Base-by-base conservation (phyloP, 257 asterid species). In the Solanum peruvianum region DNA sequence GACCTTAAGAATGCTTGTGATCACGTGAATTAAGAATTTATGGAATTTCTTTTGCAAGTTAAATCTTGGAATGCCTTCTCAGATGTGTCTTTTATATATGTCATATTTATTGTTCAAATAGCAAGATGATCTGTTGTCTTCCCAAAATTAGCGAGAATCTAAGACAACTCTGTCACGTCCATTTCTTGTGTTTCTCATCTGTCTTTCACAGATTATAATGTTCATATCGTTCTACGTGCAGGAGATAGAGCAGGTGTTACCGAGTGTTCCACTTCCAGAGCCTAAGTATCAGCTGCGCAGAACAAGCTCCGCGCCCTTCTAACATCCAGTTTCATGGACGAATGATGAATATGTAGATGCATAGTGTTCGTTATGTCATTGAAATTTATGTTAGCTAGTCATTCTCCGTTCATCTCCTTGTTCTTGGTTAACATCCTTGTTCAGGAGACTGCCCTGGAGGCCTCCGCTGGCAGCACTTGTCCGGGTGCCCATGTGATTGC, bases 241-340 rank as follows among this genome's bases (percentile, higher is more conserved):
- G 94, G 93, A 89, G 88, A 41, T 89, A 87, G 92, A 90, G 87
- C 86, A 88, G 87, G 86, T 88, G 45, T 78, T 92, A 41, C 89
- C 93, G 21, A 75, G 82, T 75, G 87, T 86, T 33, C 92, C 89
- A 71, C 89, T 86, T 62, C 92, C 89, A 16, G 93, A 92, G 89
- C 93, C 92, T 18, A 92, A 86, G 88, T 90, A 92, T 86, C 94
- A 92, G 88, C 88, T 92, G 70, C 89, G 93, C 27, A 84, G 93
- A 88, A 90, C 93, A 86, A 92, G 94, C 83, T 90, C 93, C 10
- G 87, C 88, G 27, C 86, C 92, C 16, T 41, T 92, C 85, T 92
- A 87, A 92, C 86, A 77, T 83, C 85, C 85, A 80, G 29, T 47
- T 47, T 80, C 85, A 80, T 49, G 44, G 12, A 10, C 15, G 85